These are phyloP conservation scores for Emericellopsis atlantica DNA, from an alignment of 2,329 filamentous ascomycete species.

Conservation along the genomic window DNA sequence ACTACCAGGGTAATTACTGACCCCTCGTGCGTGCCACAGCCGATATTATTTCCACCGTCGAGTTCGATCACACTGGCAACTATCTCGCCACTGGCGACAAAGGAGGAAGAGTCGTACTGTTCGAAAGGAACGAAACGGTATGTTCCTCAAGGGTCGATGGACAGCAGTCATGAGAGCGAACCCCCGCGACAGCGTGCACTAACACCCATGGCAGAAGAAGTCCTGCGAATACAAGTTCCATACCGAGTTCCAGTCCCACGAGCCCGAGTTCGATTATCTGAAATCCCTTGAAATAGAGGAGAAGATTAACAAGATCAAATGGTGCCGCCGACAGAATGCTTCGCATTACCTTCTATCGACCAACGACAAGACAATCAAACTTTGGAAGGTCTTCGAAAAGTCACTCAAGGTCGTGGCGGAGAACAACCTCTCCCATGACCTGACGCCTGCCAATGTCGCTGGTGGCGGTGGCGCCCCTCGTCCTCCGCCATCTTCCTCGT, in stretches of 20 bases:
- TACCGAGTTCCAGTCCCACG: constrained; percentile 98
- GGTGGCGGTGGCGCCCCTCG: constrained; percentile 70
- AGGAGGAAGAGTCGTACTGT: constrained; percentile 72
- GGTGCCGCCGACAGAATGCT: constrained; percentile 95
- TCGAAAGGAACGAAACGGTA: constrained; percentile 93
- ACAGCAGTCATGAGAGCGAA: not conserved
- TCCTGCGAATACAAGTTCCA: constrained; percentile 99
- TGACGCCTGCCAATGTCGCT: constrained; percentile 63
- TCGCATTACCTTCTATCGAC: constrained; percentile 97
- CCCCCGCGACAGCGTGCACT: constrained; percentile 15
- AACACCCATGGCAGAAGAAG: constrained; percentile 62
- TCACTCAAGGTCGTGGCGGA: constrained; percentile 97
- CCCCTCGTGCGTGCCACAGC: constrained; percentile 33
- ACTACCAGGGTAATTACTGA: constrained; percentile 5
- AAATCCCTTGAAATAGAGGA: constrained; percentile 99
- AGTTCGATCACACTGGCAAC: constrained; percentile 83
- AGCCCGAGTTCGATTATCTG: constrained; percentile 97
- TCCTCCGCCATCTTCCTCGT: constrained; percentile 54
- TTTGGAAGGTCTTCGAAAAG: constrained; percentile 99
- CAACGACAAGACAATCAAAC: constrained; percentile 99
- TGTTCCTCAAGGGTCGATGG: constrained; percentile 13
- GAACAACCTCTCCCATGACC: constrained; percentile 93
- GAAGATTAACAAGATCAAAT: constrained; percentile 99
- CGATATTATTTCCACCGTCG: constrained; percentile 84
- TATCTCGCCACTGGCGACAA: constrained; percentile 87